Conservation (phyloP, 805 yeast genomes). For the Ogataea siamensis region DNA sequence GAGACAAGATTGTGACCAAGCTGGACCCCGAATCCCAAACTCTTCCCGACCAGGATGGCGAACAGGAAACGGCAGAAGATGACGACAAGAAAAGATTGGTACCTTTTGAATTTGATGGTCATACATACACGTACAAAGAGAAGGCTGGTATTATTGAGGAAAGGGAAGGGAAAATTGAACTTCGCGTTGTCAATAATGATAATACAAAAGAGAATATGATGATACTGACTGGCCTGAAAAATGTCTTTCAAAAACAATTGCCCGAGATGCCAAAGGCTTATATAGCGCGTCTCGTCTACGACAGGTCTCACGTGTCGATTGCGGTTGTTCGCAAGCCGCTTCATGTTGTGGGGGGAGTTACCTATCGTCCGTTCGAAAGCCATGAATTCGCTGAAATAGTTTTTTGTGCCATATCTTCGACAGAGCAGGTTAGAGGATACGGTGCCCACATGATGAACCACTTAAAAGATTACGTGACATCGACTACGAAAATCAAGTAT, state of each 20-base stretch:
- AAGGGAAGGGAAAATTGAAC: slow-evolving; percentile 87
- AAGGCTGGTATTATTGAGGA: slow-evolving; percentile 94
- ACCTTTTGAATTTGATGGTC: slow-evolving; percentile 70
- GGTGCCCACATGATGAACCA: slow-evolving; percentile 99
- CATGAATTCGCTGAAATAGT: slow-evolving; percentile 97
- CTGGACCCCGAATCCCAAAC: slow-evolving; percentile 25
- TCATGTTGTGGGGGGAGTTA: slow-evolving; percentile 94
- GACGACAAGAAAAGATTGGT: slow-evolving; percentile 43
- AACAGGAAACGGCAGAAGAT: slow-evolving; percentile 36
- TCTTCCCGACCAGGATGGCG: slow-evolving; percentile 27
- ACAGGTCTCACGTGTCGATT: slow-evolving; percentile 89
- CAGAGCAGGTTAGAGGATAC: slow-evolving; percentile 97
- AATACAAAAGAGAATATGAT: slow-evolving; percentile 82
- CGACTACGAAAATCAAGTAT: slow-evolving; percentile 80
- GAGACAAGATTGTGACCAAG: slow-evolving; percentile 18
- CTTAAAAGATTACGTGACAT: slow-evolving; percentile 88
- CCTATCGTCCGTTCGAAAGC: slow-evolving; percentile 89
- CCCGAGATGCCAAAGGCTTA: slow-evolving; percentile 99
- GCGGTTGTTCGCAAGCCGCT: slow-evolving; percentile 89
- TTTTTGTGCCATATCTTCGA: slow-evolving; percentile 94
- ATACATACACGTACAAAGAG: slow-evolving; percentile 78
- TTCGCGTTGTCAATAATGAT: slow-evolving; percentile 95
- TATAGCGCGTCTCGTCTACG: slow-evolving; percentile 91
- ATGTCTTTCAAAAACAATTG: slow-evolving; percentile 93
- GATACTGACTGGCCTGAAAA: slow-evolving; percentile 91